Evolutionary conservation across 2,329 filamentous ascomycete genomes (phyloP).

Genomic region (Trichoderma cornu-damae): DNA sequence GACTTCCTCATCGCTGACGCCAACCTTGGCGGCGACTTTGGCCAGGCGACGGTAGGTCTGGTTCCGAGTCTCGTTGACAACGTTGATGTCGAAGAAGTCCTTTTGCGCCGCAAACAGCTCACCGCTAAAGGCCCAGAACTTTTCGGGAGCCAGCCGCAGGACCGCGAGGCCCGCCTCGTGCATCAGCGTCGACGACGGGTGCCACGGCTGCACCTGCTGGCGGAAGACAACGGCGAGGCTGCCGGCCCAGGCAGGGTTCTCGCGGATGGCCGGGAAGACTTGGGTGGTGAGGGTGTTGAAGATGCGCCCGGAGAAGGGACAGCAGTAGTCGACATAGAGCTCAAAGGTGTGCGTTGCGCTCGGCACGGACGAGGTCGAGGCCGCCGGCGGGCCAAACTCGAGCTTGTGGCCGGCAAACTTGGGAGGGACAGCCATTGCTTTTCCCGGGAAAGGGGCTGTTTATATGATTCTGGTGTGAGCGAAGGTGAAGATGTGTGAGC

Average conservation of each 20-base stretch:
- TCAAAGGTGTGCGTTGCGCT: conserved; percentile 56
- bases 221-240: conserved; percentile 75
- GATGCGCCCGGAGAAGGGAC: conserved; percentile 63
- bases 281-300: conserved; percentile 56
- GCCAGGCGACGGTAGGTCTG: conserved; percentile 75
- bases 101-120: conserved; percentile 62
- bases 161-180: conserved; percentile 85
- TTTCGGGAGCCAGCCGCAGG: conserved; percentile 59
- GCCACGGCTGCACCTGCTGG: conserved; percentile 92
- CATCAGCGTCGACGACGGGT: conserved; percentile 74
- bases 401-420: conserved; percentile 72
- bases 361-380: conserved; percentile 32
- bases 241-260: conserved; percentile 51
- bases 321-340: conserved; percentile 82
- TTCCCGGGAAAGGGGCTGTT: too few species aligned
- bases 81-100: conserved; percentile 76
- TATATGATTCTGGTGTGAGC: background rate
- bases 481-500: background rate
- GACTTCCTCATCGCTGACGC: conserved; percentile 65
- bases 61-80: conserved; percentile 81
- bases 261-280: conserved; percentile 59
- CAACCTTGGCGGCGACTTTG: conserved; percentile 62
- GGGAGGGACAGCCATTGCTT: conserved; percentile 66
- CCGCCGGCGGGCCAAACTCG: conserved; percentile 38
- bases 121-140: conserved; percentile 76